Evolutionary conservation across 306 rosid genomes (phyloP), one percentile per base, ranked within the genome.

Genomic region (Medicago ruthenica): DNA sequence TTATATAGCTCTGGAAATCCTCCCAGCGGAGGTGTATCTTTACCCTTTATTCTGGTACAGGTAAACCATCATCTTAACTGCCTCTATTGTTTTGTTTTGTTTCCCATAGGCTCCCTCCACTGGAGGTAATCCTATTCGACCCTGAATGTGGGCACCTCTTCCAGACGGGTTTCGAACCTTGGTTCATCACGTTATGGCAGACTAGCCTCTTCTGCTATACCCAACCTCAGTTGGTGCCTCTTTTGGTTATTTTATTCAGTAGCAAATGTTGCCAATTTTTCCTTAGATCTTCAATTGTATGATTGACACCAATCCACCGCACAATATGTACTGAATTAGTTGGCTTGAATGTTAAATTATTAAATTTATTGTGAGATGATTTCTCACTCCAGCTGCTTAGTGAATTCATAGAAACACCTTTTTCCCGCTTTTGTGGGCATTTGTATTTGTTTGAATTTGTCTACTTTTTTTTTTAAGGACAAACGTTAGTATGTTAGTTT

Each of bases 21-120:
- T 50, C 99, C 98, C 53, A 90, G 79, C 54, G 98, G 98, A 41
- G 99, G 99, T 73, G 99, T 96, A 77, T 89, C 97, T 65, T 89
- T 96, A 75, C 99, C 99, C 24, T 96, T 96, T 85, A 92, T 96
- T 86, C 85, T 96, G 75, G 99, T 96, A 78, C 99, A 96, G 91
- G 99, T 92, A 88, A 4, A 57, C 80, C 14, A 79, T 79, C 73
- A 73, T 82, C 67, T 80, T 24, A 7, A 68, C 61, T 79, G 51
- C 63, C 54, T 34, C 63, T 57, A 3, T 9, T 55, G 44, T 48
- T 47, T 48, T 34, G 14, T 57, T 9, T 10, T 57, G 39, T 48
- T 14, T 15, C 54, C 16, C 54, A 14, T 48, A 15, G 54, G 54
- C 54, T 48, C 54, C 54, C 31, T 27, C 4, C 31, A 3, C 31